Percentiles rank a stretch among this genome's conserved stretches.
Conservation (phyloP, 176 grass and related monocot species). For the Juncus inflexus region DNA sequence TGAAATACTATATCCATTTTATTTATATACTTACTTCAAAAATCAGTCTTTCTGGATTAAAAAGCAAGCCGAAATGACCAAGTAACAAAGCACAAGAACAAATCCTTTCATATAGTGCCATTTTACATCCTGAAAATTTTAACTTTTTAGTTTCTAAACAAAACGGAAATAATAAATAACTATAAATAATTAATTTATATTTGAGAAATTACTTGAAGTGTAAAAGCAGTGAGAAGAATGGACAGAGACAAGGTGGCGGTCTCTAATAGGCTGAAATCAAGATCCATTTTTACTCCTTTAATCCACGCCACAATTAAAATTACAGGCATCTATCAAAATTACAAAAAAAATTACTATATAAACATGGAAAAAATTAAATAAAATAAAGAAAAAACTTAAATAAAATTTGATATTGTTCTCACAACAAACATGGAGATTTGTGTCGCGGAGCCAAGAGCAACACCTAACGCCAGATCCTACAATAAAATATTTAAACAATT, state of each 20-base stretch:
- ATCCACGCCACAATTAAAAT: slow-evolving; percentile 52
- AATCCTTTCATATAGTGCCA: slow-evolving; percentile 77
- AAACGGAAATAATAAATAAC: slow-evolving; percentile 1
- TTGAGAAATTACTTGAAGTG: slow-evolving; percentile 41
- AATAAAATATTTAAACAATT: background rate
- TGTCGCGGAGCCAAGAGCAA: slow-evolving; percentile 51
- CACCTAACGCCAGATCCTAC: slow-evolving; percentile 59
- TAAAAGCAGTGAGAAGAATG: slow-evolving; percentile 48
- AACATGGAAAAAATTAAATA: background rate
- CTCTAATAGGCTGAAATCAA: slow-evolving; percentile 53
- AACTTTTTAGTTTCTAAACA: background rate
- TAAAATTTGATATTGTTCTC: slow-evolving; percentile 7
- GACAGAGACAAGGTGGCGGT: slow-evolving; percentile 47
- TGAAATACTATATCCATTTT: background rate
- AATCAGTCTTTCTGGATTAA: slow-evolving; percentile 31
- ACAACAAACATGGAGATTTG: slow-evolving; percentile 74
- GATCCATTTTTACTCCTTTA: slow-evolving; percentile 52
- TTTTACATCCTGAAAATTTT: slow-evolving; percentile 39
- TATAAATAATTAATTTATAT: background rate
- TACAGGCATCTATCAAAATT: slow-evolving; percentile 43
- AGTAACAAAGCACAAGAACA: slow-evolving; percentile 46
- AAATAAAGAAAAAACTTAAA: background rate
- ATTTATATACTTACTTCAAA: slow-evolving; percentile 31
- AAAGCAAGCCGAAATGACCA: slow-evolving; percentile 42
- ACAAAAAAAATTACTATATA: slow-evolving; percentile 14